Evolutionary conservation across 169 alveolate genomes (phyloP).

Genomic region (Hammondia hammondi): DNA sequence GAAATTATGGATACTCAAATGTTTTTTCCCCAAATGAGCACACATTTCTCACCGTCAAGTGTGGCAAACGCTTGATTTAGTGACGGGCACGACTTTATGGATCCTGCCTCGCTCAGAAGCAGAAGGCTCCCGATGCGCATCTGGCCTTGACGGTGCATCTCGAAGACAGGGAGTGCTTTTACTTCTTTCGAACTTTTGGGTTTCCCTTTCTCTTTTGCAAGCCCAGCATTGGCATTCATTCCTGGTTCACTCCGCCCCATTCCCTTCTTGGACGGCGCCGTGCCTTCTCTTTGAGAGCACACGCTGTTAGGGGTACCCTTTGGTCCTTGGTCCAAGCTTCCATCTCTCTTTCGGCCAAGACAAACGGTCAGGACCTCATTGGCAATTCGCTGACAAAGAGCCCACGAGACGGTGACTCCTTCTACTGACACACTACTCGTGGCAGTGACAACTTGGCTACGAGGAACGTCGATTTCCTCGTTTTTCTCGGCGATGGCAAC

Average conservation of each 20-base stretch:
- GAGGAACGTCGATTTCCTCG: conserved; percentile 12
- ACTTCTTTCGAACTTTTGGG: neutral
- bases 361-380: conserved; percentile 4
- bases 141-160: neutral
- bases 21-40: neutral
- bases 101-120: conserved; percentile 5
- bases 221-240: neutral
- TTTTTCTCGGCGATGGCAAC: neutral
- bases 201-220: neutral
- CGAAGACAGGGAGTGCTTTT: conserved; percentile 24
- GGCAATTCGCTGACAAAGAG: conserved; percentile 24
- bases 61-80: neutral
- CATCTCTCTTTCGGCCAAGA: neutral
- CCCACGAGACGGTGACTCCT: neutral
- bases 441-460: neutral
- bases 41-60: neutral
- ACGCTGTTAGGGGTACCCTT: neutral
- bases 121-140: conserved; percentile 8
- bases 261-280: neutral
- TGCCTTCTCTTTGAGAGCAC: neutral
- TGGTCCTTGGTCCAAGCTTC: neutral
- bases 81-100: neutral
- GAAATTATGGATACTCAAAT: neutral
- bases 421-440: neutral
- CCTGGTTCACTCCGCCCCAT: neutral